Evolutionary conservation across 208 protist genomes (phyloP).

Genomic region (Leishmania braziliensis): DNA sequence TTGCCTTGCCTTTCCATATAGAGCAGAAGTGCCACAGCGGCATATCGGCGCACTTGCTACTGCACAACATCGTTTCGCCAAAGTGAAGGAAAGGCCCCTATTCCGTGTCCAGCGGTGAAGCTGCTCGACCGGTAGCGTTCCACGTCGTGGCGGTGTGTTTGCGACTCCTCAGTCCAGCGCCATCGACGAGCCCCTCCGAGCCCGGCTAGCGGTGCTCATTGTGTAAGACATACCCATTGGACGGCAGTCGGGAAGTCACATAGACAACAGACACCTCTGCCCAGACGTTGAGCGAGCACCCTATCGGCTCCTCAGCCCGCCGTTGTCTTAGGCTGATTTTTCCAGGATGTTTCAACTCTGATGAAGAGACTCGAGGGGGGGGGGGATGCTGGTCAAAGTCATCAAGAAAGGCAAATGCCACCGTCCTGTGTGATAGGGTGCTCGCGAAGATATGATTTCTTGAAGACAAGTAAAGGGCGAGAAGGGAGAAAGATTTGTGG

Average conservation of each 20-base stretch:
- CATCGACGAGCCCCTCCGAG: background rate
- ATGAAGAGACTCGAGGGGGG: background rate
- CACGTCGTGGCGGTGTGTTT: background rate
- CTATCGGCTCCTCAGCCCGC: background rate
- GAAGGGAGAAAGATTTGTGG: too few species aligned
- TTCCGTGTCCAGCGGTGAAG: background rate
- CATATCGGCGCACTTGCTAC: background rate
- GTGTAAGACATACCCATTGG: background rate
- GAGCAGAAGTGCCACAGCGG: slow-evolving; percentile 38
- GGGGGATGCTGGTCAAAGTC: background rate
- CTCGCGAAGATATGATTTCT: too few species aligned
- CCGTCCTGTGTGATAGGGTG: too few species aligned
- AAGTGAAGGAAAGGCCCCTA: background rate
- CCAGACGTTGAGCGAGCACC: background rate
- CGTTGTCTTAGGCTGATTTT: background rate
- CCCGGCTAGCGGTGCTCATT: background rate
- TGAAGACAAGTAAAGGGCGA: too few species aligned
- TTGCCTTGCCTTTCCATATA: slow-evolving; percentile 26
- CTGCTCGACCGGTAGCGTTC: background rate
- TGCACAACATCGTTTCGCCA: background rate
- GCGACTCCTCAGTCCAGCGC: background rate
- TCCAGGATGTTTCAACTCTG: background rate
- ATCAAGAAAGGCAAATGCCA: background rate
- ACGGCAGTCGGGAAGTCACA: background rate
- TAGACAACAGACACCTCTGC: background rate